Evolutionary conservation across 2,329 filamentous ascomycete genomes (phyloP).

Genomic region (Thelonectria discophora): DNA sequence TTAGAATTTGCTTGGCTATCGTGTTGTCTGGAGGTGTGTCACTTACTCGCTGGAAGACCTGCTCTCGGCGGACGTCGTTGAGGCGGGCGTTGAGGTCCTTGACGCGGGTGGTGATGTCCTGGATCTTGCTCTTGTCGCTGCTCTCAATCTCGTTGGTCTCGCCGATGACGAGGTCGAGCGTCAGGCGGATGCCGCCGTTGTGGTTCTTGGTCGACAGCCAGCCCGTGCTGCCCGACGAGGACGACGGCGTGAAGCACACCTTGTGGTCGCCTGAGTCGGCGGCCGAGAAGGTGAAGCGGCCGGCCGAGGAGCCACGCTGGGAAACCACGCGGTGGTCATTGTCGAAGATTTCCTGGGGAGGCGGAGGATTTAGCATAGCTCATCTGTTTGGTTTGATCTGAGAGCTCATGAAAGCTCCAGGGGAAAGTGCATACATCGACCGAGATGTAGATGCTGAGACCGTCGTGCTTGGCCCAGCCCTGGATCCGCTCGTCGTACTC

Average conservation of each 20-base stretch:
- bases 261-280: conserved; percentile 95
- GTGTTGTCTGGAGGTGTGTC: not conserved
- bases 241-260: conserved; percentile 90
- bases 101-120: conserved; percentile 87
- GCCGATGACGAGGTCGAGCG: conserved; percentile 90
- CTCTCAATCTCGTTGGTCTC: conserved; percentile 94
- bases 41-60: conserved; percentile 91
- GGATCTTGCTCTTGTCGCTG: conserved; percentile 90
- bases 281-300: conserved; percentile 95
- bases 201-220: conserved; percentile 75
- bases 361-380: conserved; percentile 25
- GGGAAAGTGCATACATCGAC: conserved; percentile 72
- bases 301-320: conserved; percentile 77
- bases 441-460: conserved; percentile 85
- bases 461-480: conserved; percentile 76
- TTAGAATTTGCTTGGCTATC: conserved; percentile 14
- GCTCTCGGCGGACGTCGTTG: conserved; percentile 89
- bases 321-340: conserved; percentile 96
- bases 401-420: not conserved
- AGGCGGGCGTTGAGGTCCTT: conserved; percentile 88
- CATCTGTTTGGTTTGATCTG: not conserved
- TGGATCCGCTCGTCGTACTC: conserved; percentile 78
- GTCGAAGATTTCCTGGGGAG: conserved; percentile 87
- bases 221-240: conserved; percentile 71
- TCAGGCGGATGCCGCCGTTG: conserved; percentile 82